A percentile compares a stretch with the other conserved stretches of the same genome.
Evolutionary conservation across 352 stramenopile genomes (phyloP).

Genomic region (Blastocystis sp.): DNA sequence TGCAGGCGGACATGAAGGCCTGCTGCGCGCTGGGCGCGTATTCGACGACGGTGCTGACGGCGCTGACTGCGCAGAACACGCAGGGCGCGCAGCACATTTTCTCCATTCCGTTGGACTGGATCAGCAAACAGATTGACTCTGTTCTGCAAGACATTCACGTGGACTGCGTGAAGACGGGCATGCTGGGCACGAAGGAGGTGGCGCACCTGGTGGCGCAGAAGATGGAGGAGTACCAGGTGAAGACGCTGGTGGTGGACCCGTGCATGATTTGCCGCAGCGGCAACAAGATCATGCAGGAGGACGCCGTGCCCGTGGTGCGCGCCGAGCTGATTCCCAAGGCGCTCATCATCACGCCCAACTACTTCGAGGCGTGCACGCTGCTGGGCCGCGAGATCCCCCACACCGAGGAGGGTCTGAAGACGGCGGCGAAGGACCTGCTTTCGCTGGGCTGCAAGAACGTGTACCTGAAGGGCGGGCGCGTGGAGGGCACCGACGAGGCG

Average conservation of each 20-base stretch:
- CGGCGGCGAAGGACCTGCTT: conserved; percentile 37
- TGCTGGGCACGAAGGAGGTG: conserved; percentile 82
- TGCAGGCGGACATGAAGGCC: conserved; percentile 87
- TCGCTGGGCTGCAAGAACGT: conserved; percentile 55
- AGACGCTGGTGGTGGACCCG: conserved; percentile 83
- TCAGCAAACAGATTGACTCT: conserved; percentile 80
- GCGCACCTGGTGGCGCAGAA: conserved; percentile 77
- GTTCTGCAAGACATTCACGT: conserved; percentile 83
- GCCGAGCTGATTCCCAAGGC: conserved; percentile 80
- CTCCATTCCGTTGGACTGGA: conserved; percentile 77
- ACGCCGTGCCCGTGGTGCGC: conserved; percentile 78
- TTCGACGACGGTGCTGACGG: conserved; percentile 83
- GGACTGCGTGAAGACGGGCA: conserved; percentile 86
- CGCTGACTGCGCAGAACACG: conserved; percentile 84
- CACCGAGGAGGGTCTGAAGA: conserved; percentile 38
- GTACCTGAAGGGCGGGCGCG: conserved; percentile 59
- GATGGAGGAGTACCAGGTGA: conserved; percentile 74
- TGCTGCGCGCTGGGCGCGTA: conserved; percentile 81
- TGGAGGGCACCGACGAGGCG: conserved; percentile 56
- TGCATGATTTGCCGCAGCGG: conserved; percentile 87
- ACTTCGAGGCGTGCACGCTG: conserved; percentile 82
- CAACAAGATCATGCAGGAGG: conserved; percentile 79
- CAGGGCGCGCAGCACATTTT: conserved; percentile 76
- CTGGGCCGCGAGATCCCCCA: conserved; percentile 70
- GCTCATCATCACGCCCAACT: conserved; percentile 86